Conservation (phyloP, 176 grass and related monocot species). For the Carex scoparia region DNA sequence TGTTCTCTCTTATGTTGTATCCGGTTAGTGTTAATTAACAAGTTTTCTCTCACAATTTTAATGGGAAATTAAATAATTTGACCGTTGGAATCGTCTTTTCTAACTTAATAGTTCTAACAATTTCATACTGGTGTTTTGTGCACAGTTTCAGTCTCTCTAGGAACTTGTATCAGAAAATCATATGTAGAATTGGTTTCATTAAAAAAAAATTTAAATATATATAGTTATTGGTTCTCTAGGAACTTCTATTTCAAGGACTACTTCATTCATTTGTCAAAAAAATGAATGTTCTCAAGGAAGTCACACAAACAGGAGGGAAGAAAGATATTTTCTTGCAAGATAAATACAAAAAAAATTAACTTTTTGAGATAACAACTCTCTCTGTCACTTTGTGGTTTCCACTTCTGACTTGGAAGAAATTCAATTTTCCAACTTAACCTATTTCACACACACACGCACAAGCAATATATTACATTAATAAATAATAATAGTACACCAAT, state of each 20-base stretch:
- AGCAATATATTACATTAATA: background rate
- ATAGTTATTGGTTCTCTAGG: too few relatives aligned
- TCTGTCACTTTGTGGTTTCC: background rate
- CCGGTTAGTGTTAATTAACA: background rate
- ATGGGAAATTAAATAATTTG: background rate
- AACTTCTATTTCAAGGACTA: background rate
- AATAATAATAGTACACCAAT: background rate
- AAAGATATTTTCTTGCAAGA: slow-evolving; percentile 2
- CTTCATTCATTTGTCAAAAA: too few relatives aligned
- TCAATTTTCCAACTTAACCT: background rate
- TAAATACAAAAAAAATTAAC: background rate
- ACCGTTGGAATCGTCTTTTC: too few relatives aligned
- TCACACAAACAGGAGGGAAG: background rate
- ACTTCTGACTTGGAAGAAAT: background rate
- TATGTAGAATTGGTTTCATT: background rate
- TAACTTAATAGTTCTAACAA: too few relatives aligned
- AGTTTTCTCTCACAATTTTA: background rate
- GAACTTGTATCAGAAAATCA: background rate
- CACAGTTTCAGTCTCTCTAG: background rate
- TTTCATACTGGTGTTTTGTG: background rate
- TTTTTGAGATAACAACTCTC: background rate
- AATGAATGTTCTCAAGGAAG: background rate
- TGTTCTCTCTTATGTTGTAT: slow-evolving; percentile 68
- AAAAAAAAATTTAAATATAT: too few relatives aligned
- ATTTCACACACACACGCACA: background rate